Evolutionary conservation across 441 rosid species (phyloP), one percentile per base, ranked within the genome.

Genomic region (Eutrema salsugineum): DNA sequence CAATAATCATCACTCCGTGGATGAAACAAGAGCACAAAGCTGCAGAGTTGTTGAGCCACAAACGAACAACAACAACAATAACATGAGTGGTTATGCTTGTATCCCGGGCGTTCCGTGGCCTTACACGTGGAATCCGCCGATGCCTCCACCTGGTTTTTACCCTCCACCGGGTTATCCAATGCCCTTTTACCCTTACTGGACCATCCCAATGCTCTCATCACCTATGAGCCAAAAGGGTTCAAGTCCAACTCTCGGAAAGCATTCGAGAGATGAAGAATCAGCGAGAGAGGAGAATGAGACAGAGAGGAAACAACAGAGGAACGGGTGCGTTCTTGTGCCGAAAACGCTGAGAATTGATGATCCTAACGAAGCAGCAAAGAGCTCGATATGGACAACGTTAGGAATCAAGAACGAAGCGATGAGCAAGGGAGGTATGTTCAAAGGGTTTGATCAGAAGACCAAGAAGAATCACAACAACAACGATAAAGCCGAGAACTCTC

Each of bases 341-440:
- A 94, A 91, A 76, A 91, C 83, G 8, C 65, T 94, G 54, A 83
- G 97, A 76, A 81, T 89, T 39, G 96, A 85, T 58, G 94, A 91
- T 63, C 98, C 97, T 0, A 79, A 58, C 36, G 96, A 94, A 78
- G 94, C 97, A 1, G 96, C 98, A 11, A 94, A 87, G 81, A 94
- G 98, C 76, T 91, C 98, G 8, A 94, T 94, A 80, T 94, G 98
- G 98, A 81, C 89, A 71, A 91, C 97, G 1, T 82, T 91, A 0
- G 98, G 97, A 54, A 89, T 94, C 66, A 87, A 83, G 83, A 86
- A 91, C 56, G 98, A 89, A 44, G 79, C 80, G 11, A 53, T 78
- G 24, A 66, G 75, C 24, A 72, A 77, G 33, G 85, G 82, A 48
- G 85, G 85, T 17, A 71, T 89, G 70, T 86, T 88, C 79, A 84